These are phyloP conservation scores for Durotheca rogersii DNA, from an alignment of 495 filamentous ascomycete species.

Conservation along the genomic window DNA sequence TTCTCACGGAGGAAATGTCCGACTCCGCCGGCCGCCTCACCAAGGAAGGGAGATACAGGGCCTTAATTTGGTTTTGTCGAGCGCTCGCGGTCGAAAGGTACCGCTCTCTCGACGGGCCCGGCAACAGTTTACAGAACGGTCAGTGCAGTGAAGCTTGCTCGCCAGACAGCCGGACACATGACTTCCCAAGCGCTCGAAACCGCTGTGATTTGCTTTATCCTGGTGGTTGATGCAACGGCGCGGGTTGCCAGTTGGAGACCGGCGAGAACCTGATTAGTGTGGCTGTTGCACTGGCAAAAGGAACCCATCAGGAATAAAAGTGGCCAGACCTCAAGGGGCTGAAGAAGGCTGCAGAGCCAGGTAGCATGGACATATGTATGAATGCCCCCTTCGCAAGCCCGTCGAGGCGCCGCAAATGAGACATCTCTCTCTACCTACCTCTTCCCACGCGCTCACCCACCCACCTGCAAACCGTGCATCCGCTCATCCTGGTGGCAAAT, in stretches of 20 bases:
- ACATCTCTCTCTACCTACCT: neutral
- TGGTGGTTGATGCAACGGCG: conserved; percentile 31
- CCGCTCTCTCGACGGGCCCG: conserved; percentile 4
- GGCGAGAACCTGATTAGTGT: conserved; percentile 16
- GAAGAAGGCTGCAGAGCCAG: no score
- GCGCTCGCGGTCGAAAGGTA: conserved; percentile 22
- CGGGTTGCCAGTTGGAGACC: conserved; percentile 11
- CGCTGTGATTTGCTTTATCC: conserved; percentile 14
- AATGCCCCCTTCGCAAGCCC: neutral
- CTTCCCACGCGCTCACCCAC: neutral
- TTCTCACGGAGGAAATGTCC: conserved; percentile 33
- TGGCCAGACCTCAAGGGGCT: neutral
- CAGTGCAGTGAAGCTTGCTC: conserved; percentile 11
- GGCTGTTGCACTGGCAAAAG: conserved; percentile 26
- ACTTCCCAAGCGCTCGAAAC: conserved; percentile 1
- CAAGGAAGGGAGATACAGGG: conserved; percentile 30
- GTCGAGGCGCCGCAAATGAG: neutral
- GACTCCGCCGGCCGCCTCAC: conserved; percentile 32
- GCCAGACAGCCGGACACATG: conserved; percentile 10
- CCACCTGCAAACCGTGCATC: neutral
- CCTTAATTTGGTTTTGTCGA: conserved; percentile 15
- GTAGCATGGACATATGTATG: no score
- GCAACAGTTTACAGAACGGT: conserved; percentile 19
- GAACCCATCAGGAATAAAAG: conserved; percentile 3
- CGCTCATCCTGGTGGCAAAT: neutral